A percentile compares a stretch with the other conserved stretches of the same genome.
Conservation (phyloP, 2,329 filamentous ascomycete species). For the Furcasterigmium sp. region DNA sequence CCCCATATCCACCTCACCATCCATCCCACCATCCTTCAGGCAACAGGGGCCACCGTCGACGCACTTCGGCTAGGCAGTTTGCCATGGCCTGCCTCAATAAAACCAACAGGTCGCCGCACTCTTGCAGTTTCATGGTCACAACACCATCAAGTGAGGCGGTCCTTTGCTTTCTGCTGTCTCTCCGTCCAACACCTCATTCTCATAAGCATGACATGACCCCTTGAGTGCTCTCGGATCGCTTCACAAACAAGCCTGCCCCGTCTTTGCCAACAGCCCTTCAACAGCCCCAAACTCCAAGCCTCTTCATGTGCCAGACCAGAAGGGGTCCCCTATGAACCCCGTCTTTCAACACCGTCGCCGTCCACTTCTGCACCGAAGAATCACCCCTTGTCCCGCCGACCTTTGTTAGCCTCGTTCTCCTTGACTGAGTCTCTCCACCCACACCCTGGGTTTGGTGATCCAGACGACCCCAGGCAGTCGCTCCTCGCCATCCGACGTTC, state of each 20-base stretch:
- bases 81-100: not conserved
- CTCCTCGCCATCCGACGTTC: conserved; percentile 10
- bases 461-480: conserved; percentile 7
- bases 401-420: conserved; percentile 18
- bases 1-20: not conserved
- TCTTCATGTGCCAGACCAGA: not conserved
- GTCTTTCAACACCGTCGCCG: conserved; percentile 11
- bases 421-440: conserved; percentile 18
- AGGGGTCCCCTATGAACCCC: not conserved
- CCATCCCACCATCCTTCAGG: not conserved
- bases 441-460: conserved; percentile 9
- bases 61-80: no score
- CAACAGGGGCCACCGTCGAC: no score
- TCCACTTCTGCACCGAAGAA: conserved; percentile 7
- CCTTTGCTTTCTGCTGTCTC: not conserved
- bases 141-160: no score
- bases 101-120: not conserved
- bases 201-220: not conserved
- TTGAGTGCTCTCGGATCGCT: not conserved
- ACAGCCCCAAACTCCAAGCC: not conserved
- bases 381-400: conserved; percentile 12
- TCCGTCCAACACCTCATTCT: not conserved
- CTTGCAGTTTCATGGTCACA: not conserved
- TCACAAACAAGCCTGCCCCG: no score
- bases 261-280: no score